A percentile compares a stretch with the other conserved stretches of the same genome.
These are phyloP conservation scores for Albugo candida DNA, from an alignment of 352 stramenopile species.

Conservation along the genomic window DNA sequence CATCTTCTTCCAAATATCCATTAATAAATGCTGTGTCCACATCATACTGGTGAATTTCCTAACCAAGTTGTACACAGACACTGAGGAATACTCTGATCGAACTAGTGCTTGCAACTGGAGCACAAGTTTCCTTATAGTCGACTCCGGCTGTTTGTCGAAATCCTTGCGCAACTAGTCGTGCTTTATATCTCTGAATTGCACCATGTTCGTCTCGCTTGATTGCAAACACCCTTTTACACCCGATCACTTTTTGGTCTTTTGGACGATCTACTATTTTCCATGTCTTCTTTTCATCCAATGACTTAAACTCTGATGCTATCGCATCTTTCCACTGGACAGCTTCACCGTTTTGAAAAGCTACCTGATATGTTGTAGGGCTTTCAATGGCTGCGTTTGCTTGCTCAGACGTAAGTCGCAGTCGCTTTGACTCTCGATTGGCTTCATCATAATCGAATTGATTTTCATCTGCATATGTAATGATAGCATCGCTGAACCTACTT, in stretches of 20 bases:
- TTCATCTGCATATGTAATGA: no score
- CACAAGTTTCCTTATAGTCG: constrained; percentile 5
- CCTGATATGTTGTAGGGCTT: not conserved
- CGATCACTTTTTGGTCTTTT: constrained; percentile 1
- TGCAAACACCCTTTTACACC: constrained; percentile 5
- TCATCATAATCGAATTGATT: not conserved
- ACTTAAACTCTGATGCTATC: not conserved
- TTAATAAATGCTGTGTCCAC: constrained; percentile 1
- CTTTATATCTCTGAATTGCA: constrained; percentile 2
- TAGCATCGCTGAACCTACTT: no score
- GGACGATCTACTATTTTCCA: not conserved
- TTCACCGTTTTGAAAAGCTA: constrained; percentile 2
- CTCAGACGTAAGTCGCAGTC: not conserved
- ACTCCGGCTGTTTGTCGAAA: constrained; percentile 5
- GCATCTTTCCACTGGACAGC: not conserved
- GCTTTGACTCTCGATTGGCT: not conserved
- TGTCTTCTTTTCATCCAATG: not conserved
- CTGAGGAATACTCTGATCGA: constrained; percentile 1
- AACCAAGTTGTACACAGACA: not conserved
- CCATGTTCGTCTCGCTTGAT: constrained; percentile 2
- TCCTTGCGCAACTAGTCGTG: constrained; percentile 7
- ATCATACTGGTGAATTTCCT: not conserved
- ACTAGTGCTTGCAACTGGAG: constrained; percentile 2
- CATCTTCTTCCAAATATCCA: not conserved
- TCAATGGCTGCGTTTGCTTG: not conserved